Base-by-base conservation (phyloP, 2,329 filamentous ascomycete species). In the Fusarium sublunatum region DNA sequence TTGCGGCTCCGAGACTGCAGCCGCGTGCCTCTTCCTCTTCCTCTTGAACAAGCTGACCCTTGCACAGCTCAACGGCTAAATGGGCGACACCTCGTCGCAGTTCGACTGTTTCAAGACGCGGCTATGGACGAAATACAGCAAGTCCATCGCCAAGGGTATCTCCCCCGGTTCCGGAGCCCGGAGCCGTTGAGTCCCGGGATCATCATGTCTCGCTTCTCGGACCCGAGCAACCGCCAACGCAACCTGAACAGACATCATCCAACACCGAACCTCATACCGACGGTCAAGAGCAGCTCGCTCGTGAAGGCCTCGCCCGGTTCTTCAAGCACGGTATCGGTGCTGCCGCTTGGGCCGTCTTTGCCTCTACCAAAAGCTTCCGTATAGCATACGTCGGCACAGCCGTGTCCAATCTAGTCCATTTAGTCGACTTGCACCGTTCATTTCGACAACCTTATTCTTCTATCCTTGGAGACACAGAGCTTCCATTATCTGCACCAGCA, bases 351-450 rank as follows among this genome's bases (percentile, higher is more conserved):
- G 66, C 68, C 12, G 67, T 70, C 24, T 70, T 70, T 25, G 57
- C 61, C 3, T 60, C 64, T 4, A 66, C 66, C 1, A 59, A 70
- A 7, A 70, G 65, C 39, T 71, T 70, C 54, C 68, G 68, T 6
- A 71, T 70, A 2, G 68, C 68, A 2, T 70, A 70, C 9, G 65
- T 70, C 29, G 68, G 68, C 32, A 70, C 68, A 7, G 61, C 66
- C 9, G 68, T 70, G 1, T 70, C 68, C 2, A 70, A 70, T 4
- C 51, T 70, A 1, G 66, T 68, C 3, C 68, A 70, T 9, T 44
- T 70, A 0, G 68, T 70, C 0, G 66, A 70, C 13, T 35, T 70
- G 2, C 68, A 70, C 29, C 57, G 62, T 1, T 70, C 66, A 0
- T 70, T 71, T 6, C 65, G 64, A 12, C 68, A 68, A 13, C 66